Evolutionary conservation across 371 early-diverging fungal species (phyloP).

Genomic region (Mucor ambiguus): DNA sequence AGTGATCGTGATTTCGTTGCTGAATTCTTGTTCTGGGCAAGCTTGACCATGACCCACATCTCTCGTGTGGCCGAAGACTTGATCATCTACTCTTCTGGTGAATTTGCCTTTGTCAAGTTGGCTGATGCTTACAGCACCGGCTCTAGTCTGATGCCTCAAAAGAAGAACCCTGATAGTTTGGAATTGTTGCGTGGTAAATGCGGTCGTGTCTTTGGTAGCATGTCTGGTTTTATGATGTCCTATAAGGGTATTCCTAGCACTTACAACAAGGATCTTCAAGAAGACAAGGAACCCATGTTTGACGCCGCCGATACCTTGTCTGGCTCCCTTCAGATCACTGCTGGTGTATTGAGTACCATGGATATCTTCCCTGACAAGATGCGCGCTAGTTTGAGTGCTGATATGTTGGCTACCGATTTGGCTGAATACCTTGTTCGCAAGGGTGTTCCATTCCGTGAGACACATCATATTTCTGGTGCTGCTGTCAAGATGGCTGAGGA

Average conservation of each 20-base stretch:
- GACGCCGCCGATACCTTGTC: slow-evolving; percentile 89
- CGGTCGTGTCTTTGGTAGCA: slow-evolving; percentile 93
- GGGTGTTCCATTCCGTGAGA: slow-evolving; percentile 97
- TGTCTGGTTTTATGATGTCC: slow-evolving; percentile 97
- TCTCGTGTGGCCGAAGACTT: slow-evolving; percentile 94
- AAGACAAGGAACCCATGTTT: slow-evolving; percentile 98
- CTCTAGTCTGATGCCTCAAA: slow-evolving; percentile 97
- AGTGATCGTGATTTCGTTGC: slow-evolving; percentile 96
- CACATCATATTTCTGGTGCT: slow-evolving; percentile 96
- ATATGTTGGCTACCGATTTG: slow-evolving; percentile 97
- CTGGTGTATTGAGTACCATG: slow-evolving; percentile 89
- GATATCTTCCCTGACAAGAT: slow-evolving; percentile 77
- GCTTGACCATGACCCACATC: slow-evolving; percentile 89
- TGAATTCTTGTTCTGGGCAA: slow-evolving; percentile 92
- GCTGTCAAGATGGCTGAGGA: slow-evolving; percentile 94
- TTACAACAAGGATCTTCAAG: slow-evolving; percentile 98
- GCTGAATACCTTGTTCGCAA: slow-evolving; percentile 96
- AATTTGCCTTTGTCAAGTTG: slow-evolving; percentile 92
- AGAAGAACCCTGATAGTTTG: slow-evolving; percentile 97
- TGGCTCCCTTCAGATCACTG: slow-evolving; percentile 88
- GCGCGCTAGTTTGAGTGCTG: slow-evolving; percentile 76
- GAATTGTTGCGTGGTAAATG: slow-evolving; percentile 96
- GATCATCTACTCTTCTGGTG: slow-evolving; percentile 88
- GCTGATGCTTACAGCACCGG: slow-evolving; percentile 98
- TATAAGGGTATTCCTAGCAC: slow-evolving; percentile 96